These are phyloP conservation scores for Apocynum venetum DNA, from an alignment of 257 asterid genomes.

Conservation along the genomic window DNA sequence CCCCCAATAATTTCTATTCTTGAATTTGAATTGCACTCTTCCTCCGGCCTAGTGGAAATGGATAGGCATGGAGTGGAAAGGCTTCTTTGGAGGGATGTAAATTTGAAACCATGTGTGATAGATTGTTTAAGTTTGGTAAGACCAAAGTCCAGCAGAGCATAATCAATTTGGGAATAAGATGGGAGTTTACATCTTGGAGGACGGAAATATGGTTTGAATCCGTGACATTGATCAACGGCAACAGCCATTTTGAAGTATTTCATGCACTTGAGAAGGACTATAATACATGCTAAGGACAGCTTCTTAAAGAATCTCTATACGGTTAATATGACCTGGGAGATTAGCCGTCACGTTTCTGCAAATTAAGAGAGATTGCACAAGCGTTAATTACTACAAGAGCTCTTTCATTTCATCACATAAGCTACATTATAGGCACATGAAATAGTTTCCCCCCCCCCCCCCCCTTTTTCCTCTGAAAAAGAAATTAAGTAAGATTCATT, in stretches of 20 bases:
- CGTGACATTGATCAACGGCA: constrained; percentile 76
- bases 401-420: no score
- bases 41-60: constrained; percentile 35
- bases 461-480: not conserved
- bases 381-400: no score
- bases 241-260: constrained; percentile 77
- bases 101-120: constrained; percentile 38
- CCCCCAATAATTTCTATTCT: constrained; percentile 78
- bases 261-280: constrained; percentile 48
- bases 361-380: not conserved
- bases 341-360: constrained; percentile 72
- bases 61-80: constrained; percentile 88
- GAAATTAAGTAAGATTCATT: no score
- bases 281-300: constrained; percentile 67
- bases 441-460: no score
- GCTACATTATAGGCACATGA: no score
- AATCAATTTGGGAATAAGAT: constrained; percentile 83
- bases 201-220: constrained; percentile 70
- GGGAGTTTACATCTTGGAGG: constrained; percentile 85
- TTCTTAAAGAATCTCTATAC: constrained; percentile 46
- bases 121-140: constrained; percentile 40
- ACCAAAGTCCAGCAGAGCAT: constrained; percentile 52
- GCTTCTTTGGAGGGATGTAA: constrained; percentile 66
- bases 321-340: constrained; percentile 69
- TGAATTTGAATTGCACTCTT: constrained; percentile 34